Conservation (phyloP, 495 filamentous ascomycete genomes). For the Lasiosphaeria ovina region DNA sequence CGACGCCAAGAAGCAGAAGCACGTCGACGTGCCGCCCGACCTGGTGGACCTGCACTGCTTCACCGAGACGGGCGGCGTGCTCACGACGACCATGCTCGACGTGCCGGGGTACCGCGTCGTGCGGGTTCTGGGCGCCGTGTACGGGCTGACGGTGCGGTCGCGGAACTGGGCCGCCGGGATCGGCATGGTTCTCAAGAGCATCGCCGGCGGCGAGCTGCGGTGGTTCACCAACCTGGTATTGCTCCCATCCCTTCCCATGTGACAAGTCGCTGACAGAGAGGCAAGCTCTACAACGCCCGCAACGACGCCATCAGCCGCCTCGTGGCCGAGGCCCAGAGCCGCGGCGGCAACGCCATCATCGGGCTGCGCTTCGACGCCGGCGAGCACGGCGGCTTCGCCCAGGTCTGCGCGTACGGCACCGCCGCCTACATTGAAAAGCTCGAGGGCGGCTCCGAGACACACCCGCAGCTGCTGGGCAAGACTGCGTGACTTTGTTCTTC, state of each 20-base stretch:
- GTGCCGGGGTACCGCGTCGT: constrained; percentile 58
- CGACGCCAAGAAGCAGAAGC: constrained; percentile 8
- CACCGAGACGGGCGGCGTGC: constrained; percentile 58
- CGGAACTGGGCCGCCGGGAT: constrained; percentile 49
- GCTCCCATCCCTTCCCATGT: background rate
- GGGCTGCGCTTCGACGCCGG: constrained; percentile 55
- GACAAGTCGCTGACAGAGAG: constrained; percentile 2
- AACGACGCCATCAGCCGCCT: constrained; percentile 55
- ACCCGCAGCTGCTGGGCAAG: constrained; percentile 17
- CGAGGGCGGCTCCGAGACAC: constrained; percentile 19
- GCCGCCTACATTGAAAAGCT: constrained; percentile 53
- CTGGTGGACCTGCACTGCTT: constrained; percentile 52
- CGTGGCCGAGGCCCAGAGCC: constrained; percentile 54
- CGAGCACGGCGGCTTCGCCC: constrained; percentile 50
- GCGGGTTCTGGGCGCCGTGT: constrained; percentile 56
- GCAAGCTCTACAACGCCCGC: constrained; percentile 49
- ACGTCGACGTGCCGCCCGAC: constrained; percentile 31
- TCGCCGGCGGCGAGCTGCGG: constrained; percentile 56
- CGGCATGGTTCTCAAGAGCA: constrained; percentile 48
- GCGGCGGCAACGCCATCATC: constrained; percentile 61
- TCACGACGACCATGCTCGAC: constrained; percentile 54
- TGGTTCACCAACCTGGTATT: constrained; percentile 53
- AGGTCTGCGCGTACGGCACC: constrained; percentile 60
- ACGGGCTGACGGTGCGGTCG: constrained; percentile 58
- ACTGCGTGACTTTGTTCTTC: no score